phyloP scores from a whole-genome alignment of 495 filamentous ascomycete genomes.

The Hypomontagnella monticulosa region DNA sequence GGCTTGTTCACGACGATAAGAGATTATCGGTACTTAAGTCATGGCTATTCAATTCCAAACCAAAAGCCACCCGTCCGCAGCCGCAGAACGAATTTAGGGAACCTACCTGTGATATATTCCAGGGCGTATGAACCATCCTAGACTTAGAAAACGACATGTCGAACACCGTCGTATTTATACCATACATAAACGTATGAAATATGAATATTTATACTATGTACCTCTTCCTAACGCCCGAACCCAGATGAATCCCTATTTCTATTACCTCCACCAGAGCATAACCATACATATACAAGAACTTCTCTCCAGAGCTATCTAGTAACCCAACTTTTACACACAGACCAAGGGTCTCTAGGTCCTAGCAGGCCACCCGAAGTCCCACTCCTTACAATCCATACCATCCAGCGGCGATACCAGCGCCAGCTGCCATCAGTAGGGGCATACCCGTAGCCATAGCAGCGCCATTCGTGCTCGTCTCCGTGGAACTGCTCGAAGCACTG shows the following conservation, averaged over 20 bases:
- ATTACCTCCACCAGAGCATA: too few species aligned
- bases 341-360: too few species aligned
- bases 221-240: too few species aligned
- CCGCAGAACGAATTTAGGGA: neutral
- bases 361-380: too few species aligned
- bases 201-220: too few species aligned
- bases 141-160: too few species aligned
- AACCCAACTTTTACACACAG: too few species aligned
- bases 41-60: neutral
- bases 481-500: neutral
- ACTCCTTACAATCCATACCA: neutral
- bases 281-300: too few species aligned
- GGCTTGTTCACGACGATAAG: slow-evolving; percentile 30
- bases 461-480: neutral
- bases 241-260: too few species aligned
- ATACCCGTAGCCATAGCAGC: neutral
- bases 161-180: too few species aligned
- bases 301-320: too few species aligned
- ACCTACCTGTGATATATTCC: neutral
- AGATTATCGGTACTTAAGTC: slow-evolving; percentile 9
- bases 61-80: neutral
- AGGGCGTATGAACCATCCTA: slow-evolving; percentile 3
- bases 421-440: neutral
- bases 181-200: too few species aligned
- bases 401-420: neutral